These are phyloP conservation scores for Bremia lactucae DNA, from an alignment of 352 stramenopile genomes.

Conservation along the genomic window DNA sequence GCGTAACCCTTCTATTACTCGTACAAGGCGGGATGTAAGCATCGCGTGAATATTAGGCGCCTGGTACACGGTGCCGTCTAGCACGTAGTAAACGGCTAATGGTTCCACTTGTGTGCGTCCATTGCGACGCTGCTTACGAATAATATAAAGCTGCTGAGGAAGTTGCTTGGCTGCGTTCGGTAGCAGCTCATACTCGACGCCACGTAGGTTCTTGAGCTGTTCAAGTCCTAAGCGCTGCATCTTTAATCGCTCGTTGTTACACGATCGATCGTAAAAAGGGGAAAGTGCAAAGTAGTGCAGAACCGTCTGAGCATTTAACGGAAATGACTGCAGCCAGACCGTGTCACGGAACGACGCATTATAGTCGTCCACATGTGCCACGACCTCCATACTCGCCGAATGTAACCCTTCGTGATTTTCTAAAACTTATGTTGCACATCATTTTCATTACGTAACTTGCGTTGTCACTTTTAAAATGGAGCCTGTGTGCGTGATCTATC, in stretches of 20 bases:
- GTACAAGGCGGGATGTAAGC: conserved; percentile 75
- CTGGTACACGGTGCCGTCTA: conserved; percentile 82
- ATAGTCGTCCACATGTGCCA: conserved; percentile 75
- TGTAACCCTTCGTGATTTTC: background rate
- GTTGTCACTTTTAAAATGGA: too few relatives aligned
- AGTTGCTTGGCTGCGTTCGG: conserved; percentile 77
- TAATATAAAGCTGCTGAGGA: conserved; percentile 78
- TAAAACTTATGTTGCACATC: background rate
- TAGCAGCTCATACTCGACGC: conserved; percentile 83
- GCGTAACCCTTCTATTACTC: background rate
- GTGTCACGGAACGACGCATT: conserved; percentile 83
- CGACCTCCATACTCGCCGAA: conserved; percentile 45
- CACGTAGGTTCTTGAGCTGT: conserved; percentile 80
- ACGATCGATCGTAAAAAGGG: conserved; percentile 83
- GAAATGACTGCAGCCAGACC: conserved; percentile 81
- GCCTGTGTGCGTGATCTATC: conserved; percentile 26
- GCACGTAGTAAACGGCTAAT: conserved; percentile 83
- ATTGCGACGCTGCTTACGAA: conserved; percentile 78
- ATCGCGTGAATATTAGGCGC: conserved; percentile 83
- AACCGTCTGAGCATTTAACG: conserved; percentile 73
- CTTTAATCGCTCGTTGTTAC: conserved; percentile 86
- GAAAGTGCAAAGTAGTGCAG: conserved; percentile 83
- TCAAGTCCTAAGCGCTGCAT: conserved; percentile 83
- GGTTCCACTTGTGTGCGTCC: conserved; percentile 66
- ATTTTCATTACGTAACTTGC: background rate